phyloP scores from a whole-genome alignment of 768 basidiomycete species.

The Russula sp. region DNA sequence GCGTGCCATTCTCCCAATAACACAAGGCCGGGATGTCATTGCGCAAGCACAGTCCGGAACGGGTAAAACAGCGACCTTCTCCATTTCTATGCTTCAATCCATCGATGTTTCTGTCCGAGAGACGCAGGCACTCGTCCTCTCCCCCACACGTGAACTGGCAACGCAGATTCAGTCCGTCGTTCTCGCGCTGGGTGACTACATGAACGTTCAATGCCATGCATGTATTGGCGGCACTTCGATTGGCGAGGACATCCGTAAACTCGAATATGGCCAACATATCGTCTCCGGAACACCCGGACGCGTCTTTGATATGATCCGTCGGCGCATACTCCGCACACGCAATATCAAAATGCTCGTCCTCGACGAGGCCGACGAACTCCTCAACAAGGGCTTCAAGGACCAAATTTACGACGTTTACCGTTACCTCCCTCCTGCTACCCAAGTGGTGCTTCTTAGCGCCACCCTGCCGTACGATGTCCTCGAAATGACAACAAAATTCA shows the following conservation, averaged over 20 bases:
- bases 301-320: slow-evolving; percentile 98
- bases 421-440: slow-evolving; percentile 93
- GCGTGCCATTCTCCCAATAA: slow-evolving; percentile 94
- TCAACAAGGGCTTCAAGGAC: slow-evolving; percentile 98
- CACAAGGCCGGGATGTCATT: slow-evolving; percentile 94
- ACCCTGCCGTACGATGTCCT: slow-evolving; percentile 95
- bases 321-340: slow-evolving; percentile 85
- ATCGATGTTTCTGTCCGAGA: slow-evolving; percentile 94
- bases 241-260: slow-evolving; percentile 94
- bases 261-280: slow-evolving; percentile 96
- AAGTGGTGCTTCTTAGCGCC: slow-evolving; percentile 94
- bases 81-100: slow-evolving; percentile 95
- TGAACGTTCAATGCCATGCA: slow-evolving; percentile 98
- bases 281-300: slow-evolving; percentile 97
- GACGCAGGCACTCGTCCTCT: slow-evolving; percentile 93
- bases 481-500: slow-evolving; percentile 99
- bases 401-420: slow-evolving; percentile 99
- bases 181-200: slow-evolving; percentile 94
- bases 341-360: slow-evolving; percentile 98
- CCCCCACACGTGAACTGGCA: slow-evolving; percentile 96
- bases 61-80: slow-evolving; percentile 99
- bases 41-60: slow-evolving; percentile 99
- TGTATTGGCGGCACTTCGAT: slow-evolving; percentile 98
- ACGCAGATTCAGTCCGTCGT: slow-evolving; percentile 99
- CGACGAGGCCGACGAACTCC: slow-evolving; percentile 92